A percentile compares a stretch with the other conserved stretches of the same genome.
These are phyloP conservation scores for Psilocybe tampanensis DNA, from an alignment of 768 basidiomycete genomes.

Conservation along the genomic window DNA sequence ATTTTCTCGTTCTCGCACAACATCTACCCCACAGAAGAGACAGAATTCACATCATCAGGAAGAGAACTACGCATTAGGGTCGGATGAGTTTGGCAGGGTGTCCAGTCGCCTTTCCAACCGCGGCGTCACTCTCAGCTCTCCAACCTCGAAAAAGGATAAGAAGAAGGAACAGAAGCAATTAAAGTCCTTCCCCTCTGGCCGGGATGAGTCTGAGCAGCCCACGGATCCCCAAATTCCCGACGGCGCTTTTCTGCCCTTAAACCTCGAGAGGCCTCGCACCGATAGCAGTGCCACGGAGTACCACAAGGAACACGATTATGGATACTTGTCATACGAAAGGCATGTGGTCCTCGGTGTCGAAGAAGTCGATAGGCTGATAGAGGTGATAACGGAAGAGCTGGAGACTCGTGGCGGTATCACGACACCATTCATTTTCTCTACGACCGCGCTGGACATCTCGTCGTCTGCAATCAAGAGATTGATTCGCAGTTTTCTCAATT, in stretches of 20 bases:
- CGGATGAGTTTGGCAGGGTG: constrained; percentile 72
- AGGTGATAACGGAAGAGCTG: constrained; percentile 70
- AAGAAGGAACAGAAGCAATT: constrained; percentile 48
- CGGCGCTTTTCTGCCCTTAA: constrained; percentile 55
- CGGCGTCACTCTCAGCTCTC: constrained; percentile 29
- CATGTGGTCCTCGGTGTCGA: constrained; percentile 80
- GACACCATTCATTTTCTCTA: constrained; percentile 91
- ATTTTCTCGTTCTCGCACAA: constrained; percentile 71
- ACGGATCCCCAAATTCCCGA: constrained; percentile 43
- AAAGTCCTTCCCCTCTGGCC: constrained; percentile 44
- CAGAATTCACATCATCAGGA: constrained; percentile 25
- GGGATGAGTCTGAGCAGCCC: constrained; percentile 34
- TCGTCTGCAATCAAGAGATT: constrained; percentile 74
- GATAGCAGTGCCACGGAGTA: constrained; percentile 33
- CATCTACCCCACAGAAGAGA: constrained; percentile 55
- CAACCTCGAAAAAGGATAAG: constrained; percentile 52
- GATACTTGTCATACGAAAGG: constrained; percentile 72
- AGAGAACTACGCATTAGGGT: constrained; percentile 24
- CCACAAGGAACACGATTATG: constrained; percentile 54
- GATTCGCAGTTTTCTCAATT: constrained; percentile 78
- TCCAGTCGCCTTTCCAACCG: constrained; percentile 46
- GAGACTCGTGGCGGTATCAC: constrained; percentile 75
- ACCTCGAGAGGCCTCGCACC: constrained; percentile 48
- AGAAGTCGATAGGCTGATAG: constrained; percentile 72
- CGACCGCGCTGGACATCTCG: constrained; percentile 83